Evolutionary conservation across 2,329 filamentous ascomycete species (phyloP).

Genomic region (Dactylellina leptospora): DNA sequence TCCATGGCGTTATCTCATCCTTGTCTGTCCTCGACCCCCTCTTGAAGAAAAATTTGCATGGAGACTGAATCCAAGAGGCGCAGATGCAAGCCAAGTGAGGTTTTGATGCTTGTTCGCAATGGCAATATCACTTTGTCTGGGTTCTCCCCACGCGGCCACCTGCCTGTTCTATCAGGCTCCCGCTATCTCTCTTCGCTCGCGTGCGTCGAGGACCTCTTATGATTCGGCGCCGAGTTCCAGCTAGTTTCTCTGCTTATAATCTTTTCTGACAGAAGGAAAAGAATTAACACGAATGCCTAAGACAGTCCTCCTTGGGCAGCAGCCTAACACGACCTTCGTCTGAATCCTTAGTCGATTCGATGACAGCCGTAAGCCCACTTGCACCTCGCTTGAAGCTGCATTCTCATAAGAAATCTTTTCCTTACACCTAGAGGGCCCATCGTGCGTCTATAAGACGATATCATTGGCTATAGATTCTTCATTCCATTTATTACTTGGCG

Average conservation of each 20-base stretch:
- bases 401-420: conserved; percentile 7
- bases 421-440: neutral
- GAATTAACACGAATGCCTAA: neutral
- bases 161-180: conserved; percentile 43
- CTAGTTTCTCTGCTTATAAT: neutral
- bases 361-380: conserved; percentile 20
- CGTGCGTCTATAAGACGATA: conserved; percentile 25
- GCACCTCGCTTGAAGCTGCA: conserved; percentile 33
- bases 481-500: conserved; percentile 15
- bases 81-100: conserved; percentile 33
- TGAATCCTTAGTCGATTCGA: conserved; percentile 23
- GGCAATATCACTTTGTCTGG: conserved; percentile 17
- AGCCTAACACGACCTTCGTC: conserved; percentile 36
- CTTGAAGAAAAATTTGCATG: conserved; percentile 19
- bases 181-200: conserved; percentile 29
- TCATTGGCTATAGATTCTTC: conserved; percentile 30
- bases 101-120: conserved; percentile 26
- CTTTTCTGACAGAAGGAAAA: neutral
- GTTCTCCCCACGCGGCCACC: conserved; percentile 34
- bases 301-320: conserved; percentile 5
- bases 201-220: conserved; percentile 19
- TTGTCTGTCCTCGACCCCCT: too few relatives aligned
- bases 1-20: conserved; percentile 42
- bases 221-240: conserved; percentile 24
- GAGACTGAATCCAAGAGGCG: neutral